phyloP scores from a whole-genome alignment of 306 rosid genomes.

The Abrus pulchellus region DNA sequence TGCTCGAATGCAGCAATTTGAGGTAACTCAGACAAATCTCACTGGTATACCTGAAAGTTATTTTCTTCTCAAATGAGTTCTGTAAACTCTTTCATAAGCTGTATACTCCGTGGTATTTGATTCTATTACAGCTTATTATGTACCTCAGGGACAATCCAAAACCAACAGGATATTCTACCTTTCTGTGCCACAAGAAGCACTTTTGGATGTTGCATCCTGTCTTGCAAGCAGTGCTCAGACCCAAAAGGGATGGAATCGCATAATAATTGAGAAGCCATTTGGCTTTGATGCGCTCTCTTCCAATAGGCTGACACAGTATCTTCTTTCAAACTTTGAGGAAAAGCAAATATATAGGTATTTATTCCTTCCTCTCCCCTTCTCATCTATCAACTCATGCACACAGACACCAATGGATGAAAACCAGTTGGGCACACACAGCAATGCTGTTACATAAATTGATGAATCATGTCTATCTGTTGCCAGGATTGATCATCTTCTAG shows the following conservation, averaged over 20 bases:
- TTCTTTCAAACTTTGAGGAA: constrained; percentile 85
- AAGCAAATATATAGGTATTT: constrained; percentile 85
- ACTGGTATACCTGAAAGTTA: constrained; percentile 16
- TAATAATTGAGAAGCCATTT: constrained; percentile 92
- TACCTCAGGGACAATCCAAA: constrained; percentile 73
- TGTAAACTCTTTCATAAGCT: constrained; percentile 30
- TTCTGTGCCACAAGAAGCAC: constrained; percentile 94
- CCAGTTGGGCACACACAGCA: constrained; percentile 14
- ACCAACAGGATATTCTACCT: constrained; percentile 95
- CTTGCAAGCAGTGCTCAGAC: constrained; percentile 84
- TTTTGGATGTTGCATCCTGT: constrained; percentile 78
- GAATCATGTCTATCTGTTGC: constrained; percentile 48
- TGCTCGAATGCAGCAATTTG: constrained; percentile 78
- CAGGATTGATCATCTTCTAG: constrained; percentile 97
- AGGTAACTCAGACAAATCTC: constrained; percentile 63
- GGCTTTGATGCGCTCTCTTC: constrained; percentile 83
- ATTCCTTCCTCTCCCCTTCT: constrained; percentile 31
- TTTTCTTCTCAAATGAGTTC: constrained; percentile 31
- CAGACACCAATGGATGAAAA: constrained; percentile 27
- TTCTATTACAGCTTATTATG: constrained; percentile 57
- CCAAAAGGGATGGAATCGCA: constrained; percentile 89
- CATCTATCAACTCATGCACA: constrained; percentile 28
- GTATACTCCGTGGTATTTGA: constrained; percentile 56
- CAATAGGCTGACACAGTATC: constrained; percentile 76
- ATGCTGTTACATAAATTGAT: constrained; percentile 30